Percentiles rank a stretch among this genome's conserved stretches.
These are phyloP conservation scores for Filobasidium floriforme DNA, from an alignment of 768 basidiomycete species.

Conservation along the genomic window DNA sequence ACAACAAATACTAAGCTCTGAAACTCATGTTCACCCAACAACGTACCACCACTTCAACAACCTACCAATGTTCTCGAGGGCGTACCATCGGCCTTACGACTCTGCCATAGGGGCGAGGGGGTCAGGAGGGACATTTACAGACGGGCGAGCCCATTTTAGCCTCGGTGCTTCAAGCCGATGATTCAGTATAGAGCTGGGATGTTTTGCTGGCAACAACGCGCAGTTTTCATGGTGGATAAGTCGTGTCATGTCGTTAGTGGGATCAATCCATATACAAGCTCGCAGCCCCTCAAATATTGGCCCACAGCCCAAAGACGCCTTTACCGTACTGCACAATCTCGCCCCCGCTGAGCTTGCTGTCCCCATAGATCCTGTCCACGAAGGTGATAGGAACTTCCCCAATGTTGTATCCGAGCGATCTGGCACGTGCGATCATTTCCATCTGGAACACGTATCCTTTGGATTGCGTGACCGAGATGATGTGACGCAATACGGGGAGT, in stretches of 20 bases:
- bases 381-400: constrained; percentile 92
- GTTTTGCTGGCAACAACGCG: too few species aligned
- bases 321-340: constrained; percentile 81
- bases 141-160: too few species aligned
- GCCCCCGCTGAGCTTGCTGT: constrained; percentile 81
- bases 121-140: too few species aligned
- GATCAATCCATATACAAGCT: not conserved
- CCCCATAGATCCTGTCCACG: constrained; percentile 85
- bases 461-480: constrained; percentile 74
- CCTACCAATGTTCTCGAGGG: too few species aligned
- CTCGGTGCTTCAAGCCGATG: too few species aligned
- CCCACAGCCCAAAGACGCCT: constrained; percentile 75
- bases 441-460: constrained; percentile 95
- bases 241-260: not conserved
- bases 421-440: constrained; percentile 93
- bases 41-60: too few species aligned
- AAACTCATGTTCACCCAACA: too few species aligned
- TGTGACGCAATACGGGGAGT: constrained; percentile 63
- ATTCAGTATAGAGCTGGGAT: too few species aligned
- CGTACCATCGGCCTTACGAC: too few species aligned
- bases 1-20: too few species aligned
- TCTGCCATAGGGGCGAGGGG: too few species aligned
- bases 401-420: constrained; percentile 71
- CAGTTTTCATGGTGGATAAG: too few species aligned
- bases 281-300: constrained; percentile 51